A percentile compares a stretch with the other conserved stretches of the same genome.
Conservation (phyloP, 106 monocot species). For the Apostasia ramifera region DNA sequence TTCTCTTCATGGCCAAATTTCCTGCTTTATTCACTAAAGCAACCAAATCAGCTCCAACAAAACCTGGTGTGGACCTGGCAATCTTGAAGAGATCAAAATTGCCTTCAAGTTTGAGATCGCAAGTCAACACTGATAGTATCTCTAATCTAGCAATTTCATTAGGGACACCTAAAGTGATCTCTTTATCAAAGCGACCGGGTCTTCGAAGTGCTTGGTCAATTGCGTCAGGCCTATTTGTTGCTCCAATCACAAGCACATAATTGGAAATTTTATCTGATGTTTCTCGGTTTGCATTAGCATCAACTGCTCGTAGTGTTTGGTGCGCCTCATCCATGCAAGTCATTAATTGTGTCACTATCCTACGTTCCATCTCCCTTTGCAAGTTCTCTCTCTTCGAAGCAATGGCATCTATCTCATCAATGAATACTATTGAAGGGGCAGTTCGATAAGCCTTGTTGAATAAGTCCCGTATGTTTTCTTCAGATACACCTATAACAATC, state of each 20-base stretch:
- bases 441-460: constrained; percentile 84
- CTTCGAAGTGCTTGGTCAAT: constrained; percentile 82
- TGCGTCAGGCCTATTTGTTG: constrained; percentile 94
- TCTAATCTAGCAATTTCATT: constrained; percentile 67
- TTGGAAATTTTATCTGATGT: constrained; percentile 47
- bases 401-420: constrained; percentile 98
- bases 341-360: constrained; percentile 96
- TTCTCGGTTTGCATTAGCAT: constrained; percentile 23
- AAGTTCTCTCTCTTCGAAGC: constrained; percentile 89
- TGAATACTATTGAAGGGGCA: constrained; percentile 91
- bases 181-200: constrained; percentile 80
- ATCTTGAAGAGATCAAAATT: constrained; percentile 66
- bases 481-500: constrained; percentile 66
- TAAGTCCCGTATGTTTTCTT: constrained; percentile 78
- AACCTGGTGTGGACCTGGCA: constrained; percentile 80
- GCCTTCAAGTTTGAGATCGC: constrained; percentile 56
- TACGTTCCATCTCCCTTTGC: constrained; percentile 86
- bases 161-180: constrained; percentile 79
- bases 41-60: constrained; percentile 92
- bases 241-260: constrained; percentile 95
- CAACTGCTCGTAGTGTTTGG: constrained; percentile 29
- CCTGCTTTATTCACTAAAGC: constrained; percentile 83
- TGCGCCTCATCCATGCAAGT: constrained; percentile 96
- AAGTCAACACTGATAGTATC: constrained; percentile 53
- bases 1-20: constrained; percentile 84